Base-by-base conservation (phyloP, 2,329 filamentous ascomycete genomes). In the Fusarium pininemorale region DNA sequence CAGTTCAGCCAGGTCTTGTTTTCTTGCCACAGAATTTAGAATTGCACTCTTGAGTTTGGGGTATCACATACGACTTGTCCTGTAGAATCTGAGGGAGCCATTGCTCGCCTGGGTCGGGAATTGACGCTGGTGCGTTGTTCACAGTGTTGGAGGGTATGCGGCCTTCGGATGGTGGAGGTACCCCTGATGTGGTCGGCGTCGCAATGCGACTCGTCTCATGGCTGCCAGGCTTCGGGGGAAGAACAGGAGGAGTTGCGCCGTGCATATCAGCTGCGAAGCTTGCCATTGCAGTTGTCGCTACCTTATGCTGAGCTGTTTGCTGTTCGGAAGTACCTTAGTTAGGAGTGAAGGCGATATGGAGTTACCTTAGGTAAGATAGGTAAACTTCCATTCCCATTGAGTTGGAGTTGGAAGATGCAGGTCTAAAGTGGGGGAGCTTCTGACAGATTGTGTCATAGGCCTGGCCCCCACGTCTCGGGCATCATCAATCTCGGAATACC, bases 71-170 rank as follows among this genome's bases (percentile, higher is more conserved):
- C 94, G 93, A 91, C 85, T 96, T 97, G 79, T 96, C 93, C 79
- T 93, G 89, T 5, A 98, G 84, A 18, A 90, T 84, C 69, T 90
- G 88, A 4, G 95, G 95, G 6, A 98, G 86, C 95, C 95, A 98
- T 72, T 91, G 89, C 59, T 93, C 90, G 26, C 91, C 90, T 0
- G 90, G 90, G 74, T 92, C 90, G 7, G 86, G 83, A 45, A 86
- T 83, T 5, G 81, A 78, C 22, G 84, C 81, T 44, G 82, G 79
- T n/a, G 79, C 75, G 44, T 71, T 72, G 47, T 73, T 67, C 20
- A 77, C 63, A 24, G 63, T 63, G 28, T 70, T 72, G 32, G 66
- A 58, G 20, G 72, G 64, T 22, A 66, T 56, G 47, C 75, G 70
- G 56, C 70, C 35, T 63, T 84, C 84, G 15, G 84, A 82, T 44